Evolutionary conservation across 495 filamentous ascomycete genomes (phyloP).

Genomic region (Penicillium simplicissimum): DNA sequence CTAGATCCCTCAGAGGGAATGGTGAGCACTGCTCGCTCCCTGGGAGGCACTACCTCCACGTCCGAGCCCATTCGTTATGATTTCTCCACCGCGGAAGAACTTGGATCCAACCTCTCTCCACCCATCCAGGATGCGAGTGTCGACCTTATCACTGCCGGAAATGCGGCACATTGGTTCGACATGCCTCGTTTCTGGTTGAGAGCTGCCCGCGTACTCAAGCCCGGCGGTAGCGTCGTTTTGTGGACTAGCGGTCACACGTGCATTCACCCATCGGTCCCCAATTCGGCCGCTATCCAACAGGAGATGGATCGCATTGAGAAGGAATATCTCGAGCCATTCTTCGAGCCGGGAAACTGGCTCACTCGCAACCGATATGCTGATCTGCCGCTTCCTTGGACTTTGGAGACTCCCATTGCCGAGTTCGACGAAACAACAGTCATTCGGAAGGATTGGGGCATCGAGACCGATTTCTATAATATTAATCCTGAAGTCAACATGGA

Average conservation of each 20-base stretch:
- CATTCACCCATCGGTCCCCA: conserved; percentile 37
- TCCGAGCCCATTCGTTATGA: conserved; percentile 41
- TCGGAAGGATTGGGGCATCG: conserved; percentile 40
- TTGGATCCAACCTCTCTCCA: conserved; percentile 23
- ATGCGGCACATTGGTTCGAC: conserved; percentile 63
- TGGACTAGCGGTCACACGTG: conserved; percentile 40
- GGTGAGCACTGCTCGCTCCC: conserved; percentile 47
- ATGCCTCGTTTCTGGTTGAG: conserved; percentile 53
- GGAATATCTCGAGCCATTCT: conserved; percentile 35
- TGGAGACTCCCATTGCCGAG: conserved; percentile 29
- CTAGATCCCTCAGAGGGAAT: conserved; percentile 55
- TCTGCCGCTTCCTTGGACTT: conserved; percentile 53
- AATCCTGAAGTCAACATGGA: conserved; percentile 28
- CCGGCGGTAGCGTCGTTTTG: conserved; percentile 57
- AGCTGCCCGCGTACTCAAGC: conserved; percentile 52
- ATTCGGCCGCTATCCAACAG: conserved; percentile 30
- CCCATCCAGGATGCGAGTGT: conserved; percentile 37
- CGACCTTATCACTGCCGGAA: conserved; percentile 54
- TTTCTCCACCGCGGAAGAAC: conserved; percentile 47
- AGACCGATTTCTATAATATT: conserved; percentile 18
- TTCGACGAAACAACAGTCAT: conserved; percentile 46
- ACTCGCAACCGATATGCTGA: conserved; percentile 39
- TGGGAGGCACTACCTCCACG: conserved; percentile 35
- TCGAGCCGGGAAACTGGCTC: conserved; percentile 38
- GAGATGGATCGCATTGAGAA: conserved; percentile 34